Evolutionary conservation across 345 rosid genomes (phyloP).

Genomic region (Boechera divaricarpa): DNA sequence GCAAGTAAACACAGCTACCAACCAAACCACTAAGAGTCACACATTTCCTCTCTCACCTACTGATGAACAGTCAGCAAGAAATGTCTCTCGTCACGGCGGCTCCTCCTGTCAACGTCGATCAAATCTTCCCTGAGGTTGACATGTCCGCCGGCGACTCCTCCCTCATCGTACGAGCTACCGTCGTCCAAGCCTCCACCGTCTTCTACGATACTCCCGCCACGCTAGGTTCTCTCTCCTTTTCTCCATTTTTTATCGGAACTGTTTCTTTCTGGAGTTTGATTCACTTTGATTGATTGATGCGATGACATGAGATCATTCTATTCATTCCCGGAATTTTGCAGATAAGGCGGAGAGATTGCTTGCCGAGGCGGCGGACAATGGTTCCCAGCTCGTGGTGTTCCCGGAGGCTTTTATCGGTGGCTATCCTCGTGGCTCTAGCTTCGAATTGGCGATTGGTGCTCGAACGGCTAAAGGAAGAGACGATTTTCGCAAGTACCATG

Average conservation of each 20-base stretch:
- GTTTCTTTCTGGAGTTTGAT: neutral
- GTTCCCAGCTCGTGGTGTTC: slow-evolving; percentile 87
- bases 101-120: slow-evolving; percentile 46
- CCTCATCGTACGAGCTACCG: slow-evolving; percentile 77
- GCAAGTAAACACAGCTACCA: neutral
- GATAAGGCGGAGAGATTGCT: slow-evolving; percentile 91
- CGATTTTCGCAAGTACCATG: slow-evolving; percentile 85
- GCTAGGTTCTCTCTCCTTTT: slow-evolving; percentile 52
- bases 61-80: slow-evolving; percentile 28
- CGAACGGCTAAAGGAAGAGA: slow-evolving; percentile 80
- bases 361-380: slow-evolving; percentile 86
- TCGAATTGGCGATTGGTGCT: slow-evolving; percentile 75
- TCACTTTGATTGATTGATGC: neutral
- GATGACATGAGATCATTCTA: neutral
- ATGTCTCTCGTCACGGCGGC: slow-evolving; percentile 62
- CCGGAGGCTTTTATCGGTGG: slow-evolving; percentile 98
- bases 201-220: slow-evolving; percentile 94
- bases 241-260: neutral
- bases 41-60: neutral
- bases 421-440: slow-evolving; percentile 86
- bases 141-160: slow-evolving; percentile 72
- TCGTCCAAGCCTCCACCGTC: slow-evolving; percentile 90
- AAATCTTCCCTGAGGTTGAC: slow-evolving; percentile 76
- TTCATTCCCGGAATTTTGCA: slow-evolving; percentile 24
- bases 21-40: neutral